Conservation (phyloP, 2,329 filamentous ascomycete genomes). For the Elsinoe ampelina region DNA sequence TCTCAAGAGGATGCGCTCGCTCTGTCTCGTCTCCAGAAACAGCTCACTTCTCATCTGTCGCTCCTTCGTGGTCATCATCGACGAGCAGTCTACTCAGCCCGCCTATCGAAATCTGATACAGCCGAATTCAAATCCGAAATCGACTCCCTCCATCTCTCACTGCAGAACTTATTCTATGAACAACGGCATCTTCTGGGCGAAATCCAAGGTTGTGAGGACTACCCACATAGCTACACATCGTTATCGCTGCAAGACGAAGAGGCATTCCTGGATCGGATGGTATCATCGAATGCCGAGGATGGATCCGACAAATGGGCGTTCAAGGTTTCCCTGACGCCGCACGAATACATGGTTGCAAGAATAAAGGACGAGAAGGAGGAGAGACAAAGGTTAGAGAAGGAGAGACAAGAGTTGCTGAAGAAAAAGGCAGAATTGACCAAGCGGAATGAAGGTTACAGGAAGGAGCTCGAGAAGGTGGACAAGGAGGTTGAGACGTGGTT, state of each 20-base stretch:
- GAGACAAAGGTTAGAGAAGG: constrained; percentile 74
- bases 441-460: constrained; percentile 85
- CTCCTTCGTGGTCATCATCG: constrained; percentile 77
- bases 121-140: constrained; percentile 84
- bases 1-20: constrained; percentile 46
- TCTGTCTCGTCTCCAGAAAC: constrained; percentile 67
- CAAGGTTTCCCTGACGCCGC: constrained; percentile 60
- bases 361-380: constrained; percentile 86
- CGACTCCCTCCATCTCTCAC: constrained; percentile 78
- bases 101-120: constrained; percentile 77
- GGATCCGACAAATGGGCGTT: background rate
- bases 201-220: constrained; percentile 81
- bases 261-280: constrained; percentile 56
- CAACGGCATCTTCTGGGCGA: constrained; percentile 84
- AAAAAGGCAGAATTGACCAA: constrained; percentile 60
- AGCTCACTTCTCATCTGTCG: constrained; percentile 67
- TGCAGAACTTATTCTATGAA: constrained; percentile 96
- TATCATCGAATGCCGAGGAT: constrained; percentile 53
- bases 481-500: constrained; percentile 90
- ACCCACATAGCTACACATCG: constrained; percentile 80
- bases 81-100: constrained; percentile 66
- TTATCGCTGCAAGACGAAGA: constrained; percentile 77
- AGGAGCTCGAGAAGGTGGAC: constrained; percentile 83
- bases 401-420: constrained; percentile 55
- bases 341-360: constrained; percentile 76